Evolutionary conservation across 805 yeast genomes (phyloP), one percentile per base, ranked within the genome.

Genomic region (Saccharomyces paradoxus): DNA sequence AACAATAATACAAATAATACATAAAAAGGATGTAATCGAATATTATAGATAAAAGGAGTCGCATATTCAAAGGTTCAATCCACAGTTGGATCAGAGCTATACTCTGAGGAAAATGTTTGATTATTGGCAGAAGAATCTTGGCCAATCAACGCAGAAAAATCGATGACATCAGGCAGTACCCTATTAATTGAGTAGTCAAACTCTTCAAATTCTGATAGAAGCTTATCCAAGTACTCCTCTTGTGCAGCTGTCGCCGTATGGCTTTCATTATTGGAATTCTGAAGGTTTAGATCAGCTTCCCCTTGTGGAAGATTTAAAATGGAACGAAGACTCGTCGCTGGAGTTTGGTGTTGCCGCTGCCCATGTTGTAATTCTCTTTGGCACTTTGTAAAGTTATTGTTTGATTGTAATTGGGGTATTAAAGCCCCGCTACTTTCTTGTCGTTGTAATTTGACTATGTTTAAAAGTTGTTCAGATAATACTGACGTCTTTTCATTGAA

Each of bases 401-500:
- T 37, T 7, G 12, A 1, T 8, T 37, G 22, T 13, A 17, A 17
- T 8, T 17, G 44, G 22, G 24, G 4, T 3, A 9, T 17, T 9
- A 37, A 37, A 17, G 44, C 6, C 13, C 44, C 44, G 12, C 44
- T 37, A 17, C 24, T 37, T n/a, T 37, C 44, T 21, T 37, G 44
- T 3, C 44, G 44, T 37, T 37, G 44, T 2, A 37, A 17, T 17
- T 37, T 37, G 12, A 37, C 44, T 17, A 37, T 37, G 24, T 37
- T 37, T 8, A 17, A 17, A 37, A 37, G 22, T n/a, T 37, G 44
- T 17, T 37, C 44, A 8, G 44, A 37, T 37, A 37, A 17, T 6
- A 37, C 44, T 2, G 44, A 17, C 1, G 44, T 37, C 24, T 81
- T 78, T 65, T 86, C 77, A 65, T 87, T 87, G 66, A 87, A 75